phyloP scores from a whole-genome alignment of 495 filamentous ascomycete species.

The Trichoderma parareesei region DNA sequence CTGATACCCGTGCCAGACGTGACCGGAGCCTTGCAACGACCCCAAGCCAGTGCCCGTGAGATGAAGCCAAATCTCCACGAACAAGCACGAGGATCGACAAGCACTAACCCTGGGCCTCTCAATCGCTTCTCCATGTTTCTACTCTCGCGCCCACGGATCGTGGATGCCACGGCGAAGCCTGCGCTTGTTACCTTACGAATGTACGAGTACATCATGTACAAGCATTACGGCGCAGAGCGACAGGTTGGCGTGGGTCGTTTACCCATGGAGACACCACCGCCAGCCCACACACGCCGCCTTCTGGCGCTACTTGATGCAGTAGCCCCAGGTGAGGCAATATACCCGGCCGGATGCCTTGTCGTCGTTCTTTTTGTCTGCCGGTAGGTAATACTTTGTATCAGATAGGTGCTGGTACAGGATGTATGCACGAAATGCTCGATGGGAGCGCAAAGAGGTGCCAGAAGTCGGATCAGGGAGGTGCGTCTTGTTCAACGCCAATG shows the following conservation, averaged over 20 bases:
- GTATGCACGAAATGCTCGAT: not conserved
- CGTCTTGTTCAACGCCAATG: not conserved
- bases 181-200: no score
- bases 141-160: conserved; percentile 2
- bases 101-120: not conserved
- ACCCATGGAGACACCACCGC: conserved; percentile 2
- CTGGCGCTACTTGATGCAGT: conserved; percentile 7
- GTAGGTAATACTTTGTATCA: no score
- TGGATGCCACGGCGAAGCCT: conserved; percentile 1
- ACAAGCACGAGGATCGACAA: conserved; percentile 7
- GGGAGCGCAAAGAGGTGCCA: not conserved
- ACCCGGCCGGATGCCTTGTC: not conserved
- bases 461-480: not conserved
- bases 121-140: conserved; percentile 8
- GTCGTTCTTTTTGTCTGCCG: no score
- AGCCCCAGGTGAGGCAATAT: conserved; percentile 9
- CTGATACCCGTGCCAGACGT: not conserved
- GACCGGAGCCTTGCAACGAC: not conserved
- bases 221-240: not conserved
- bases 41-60: not conserved
- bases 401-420: not conserved
- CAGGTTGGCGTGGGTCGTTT: conserved; percentile 5
- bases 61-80: conserved; percentile 1
- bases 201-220: no score
- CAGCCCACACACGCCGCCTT: not conserved